phyloP scores from a whole-genome alignment of 768 basidiomycete genomes.

The Tylopilus felleus region DNA sequence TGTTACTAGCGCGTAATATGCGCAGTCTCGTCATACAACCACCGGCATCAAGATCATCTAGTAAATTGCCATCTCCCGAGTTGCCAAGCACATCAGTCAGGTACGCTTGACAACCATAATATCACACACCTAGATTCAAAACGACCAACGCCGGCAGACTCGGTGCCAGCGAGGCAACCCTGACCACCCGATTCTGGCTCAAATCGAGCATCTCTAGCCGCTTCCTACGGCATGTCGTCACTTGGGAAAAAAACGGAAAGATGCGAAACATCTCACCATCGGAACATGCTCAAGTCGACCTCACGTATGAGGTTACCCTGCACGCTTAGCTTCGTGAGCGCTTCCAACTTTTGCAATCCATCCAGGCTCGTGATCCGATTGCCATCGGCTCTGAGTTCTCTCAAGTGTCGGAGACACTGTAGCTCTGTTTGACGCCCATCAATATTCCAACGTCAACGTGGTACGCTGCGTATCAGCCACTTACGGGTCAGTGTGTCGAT shows the following conservation, averaged over 20 bases:
- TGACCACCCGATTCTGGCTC: conserved; percentile 67
- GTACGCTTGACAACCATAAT: conserved; percentile 10
- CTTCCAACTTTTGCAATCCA: conserved; percentile 76
- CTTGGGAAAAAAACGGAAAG: conserved; percentile 5
- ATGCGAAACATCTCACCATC: conserved; percentile 51
- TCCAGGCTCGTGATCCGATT: conserved; percentile 74
- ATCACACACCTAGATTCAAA: conserved; percentile 78
- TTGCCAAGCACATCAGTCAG: conserved; percentile 17
- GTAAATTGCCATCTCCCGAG: conserved; percentile 65
- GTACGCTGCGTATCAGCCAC: conserved; percentile 31
- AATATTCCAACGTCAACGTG: neutral
- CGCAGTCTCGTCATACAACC: conserved; percentile 65
- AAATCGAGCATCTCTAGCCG: conserved; percentile 81
- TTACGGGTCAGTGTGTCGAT: conserved; percentile 84
- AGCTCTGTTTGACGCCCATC: conserved; percentile 55
- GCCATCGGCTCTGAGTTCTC: conserved; percentile 86
- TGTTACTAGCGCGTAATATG: conserved; percentile 83
- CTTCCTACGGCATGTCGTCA: conserved; percentile 32
- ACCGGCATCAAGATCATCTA: conserved; percentile 53
- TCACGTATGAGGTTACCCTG: conserved; percentile 66
- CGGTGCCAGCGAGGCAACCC: conserved; percentile 56
- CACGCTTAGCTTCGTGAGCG: conserved; percentile 79
- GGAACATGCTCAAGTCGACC: conserved; percentile 57
- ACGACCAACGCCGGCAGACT: conserved; percentile 57
- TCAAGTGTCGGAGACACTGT: conserved; percentile 75